Conservation (phyloP, 768 basidiomycete species). For the Lyophyllum decastes region DNA sequence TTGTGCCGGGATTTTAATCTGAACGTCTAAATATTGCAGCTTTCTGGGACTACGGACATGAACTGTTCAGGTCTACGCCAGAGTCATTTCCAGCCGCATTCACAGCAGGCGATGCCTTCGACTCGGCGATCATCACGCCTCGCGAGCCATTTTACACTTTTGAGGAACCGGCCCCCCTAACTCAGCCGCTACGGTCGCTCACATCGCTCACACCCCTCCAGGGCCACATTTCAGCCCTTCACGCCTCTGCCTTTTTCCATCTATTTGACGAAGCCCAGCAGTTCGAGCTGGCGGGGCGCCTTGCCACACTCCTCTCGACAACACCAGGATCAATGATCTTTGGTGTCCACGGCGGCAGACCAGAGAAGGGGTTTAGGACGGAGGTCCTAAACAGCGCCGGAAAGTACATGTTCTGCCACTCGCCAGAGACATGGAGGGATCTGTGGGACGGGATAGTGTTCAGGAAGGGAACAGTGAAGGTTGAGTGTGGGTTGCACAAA, state of each 20-base stretch:
- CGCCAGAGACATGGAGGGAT: constrained; percentile 28
- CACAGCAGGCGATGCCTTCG: constrained; percentile 48
- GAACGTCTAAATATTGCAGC: constrained; percentile 27
- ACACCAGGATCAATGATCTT: constrained; percentile 47
- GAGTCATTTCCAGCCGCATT: constrained; percentile 50
- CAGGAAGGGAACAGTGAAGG: constrained; percentile 18
- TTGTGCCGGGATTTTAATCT: background rate
- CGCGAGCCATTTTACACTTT: constrained; percentile 16
- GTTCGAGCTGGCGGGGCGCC: constrained; percentile 36
- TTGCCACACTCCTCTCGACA: constrained; percentile 44
- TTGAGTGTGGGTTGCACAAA: constrained; percentile 6
- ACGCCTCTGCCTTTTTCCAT: constrained; percentile 54
- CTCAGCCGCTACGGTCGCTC: constrained; percentile 29
- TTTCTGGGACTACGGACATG: constrained; percentile 57
- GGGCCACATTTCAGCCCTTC: constrained; percentile 50
- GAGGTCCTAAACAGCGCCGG: constrained; percentile 9
- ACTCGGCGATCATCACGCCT: constrained; percentile 36
- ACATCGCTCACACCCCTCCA: constrained; percentile 46
- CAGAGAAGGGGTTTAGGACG: constrained; percentile 29
- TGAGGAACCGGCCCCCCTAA: constrained; percentile 18
- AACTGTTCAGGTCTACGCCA: constrained; percentile 46
- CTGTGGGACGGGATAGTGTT: constrained; percentile 35
- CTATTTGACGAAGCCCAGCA: constrained; percentile 46
- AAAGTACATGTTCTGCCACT: constrained; percentile 33
- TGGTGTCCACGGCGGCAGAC: constrained; percentile 37